Percentiles rank a stretch among this genome's conserved stretches.
phyloP scores from a whole-genome alignment of 352 stramenopile species.

The Lagenidium sp. region DNA sequence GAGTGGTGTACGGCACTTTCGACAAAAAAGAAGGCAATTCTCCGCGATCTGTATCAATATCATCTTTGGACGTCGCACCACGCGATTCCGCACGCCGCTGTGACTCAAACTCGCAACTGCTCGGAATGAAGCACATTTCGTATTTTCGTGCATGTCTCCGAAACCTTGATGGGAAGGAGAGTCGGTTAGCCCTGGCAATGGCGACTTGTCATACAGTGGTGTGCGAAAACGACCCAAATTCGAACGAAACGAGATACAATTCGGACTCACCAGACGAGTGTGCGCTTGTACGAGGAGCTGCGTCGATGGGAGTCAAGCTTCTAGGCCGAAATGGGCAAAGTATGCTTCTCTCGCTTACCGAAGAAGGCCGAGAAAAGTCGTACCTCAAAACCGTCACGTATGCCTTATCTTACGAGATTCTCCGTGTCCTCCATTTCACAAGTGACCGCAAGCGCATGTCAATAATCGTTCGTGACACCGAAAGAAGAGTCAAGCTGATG shows the following conservation, averaged over 20 bases:
- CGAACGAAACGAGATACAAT: conserved; percentile 63
- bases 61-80: conserved; percentile 16
- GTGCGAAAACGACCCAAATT: conserved; percentile 33
- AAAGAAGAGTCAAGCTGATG: conserved; percentile 44
- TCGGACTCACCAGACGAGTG: conserved; percentile 91
- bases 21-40: conserved; percentile 9
- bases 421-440: conserved; percentile 64
- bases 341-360: conserved; percentile 48
- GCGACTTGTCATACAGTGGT: conserved; percentile 85
- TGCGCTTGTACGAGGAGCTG: conserved; percentile 80
- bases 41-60: conserved; percentile 21
- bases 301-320: conserved; percentile 73
- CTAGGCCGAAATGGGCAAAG: conserved; percentile 40
- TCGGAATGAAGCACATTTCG: conserved; percentile 14
- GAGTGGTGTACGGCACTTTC: conserved; percentile 63
- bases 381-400: conserved; percentile 62
- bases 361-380: conserved; percentile 43
- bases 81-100: conserved; percentile 6
- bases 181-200: conserved; percentile 60
- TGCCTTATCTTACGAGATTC: conserved; percentile 53
- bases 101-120: conserved; percentile 7
- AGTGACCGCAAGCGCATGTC: conserved; percentile 82
- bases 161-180: conserved; percentile 43
- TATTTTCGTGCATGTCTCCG: conserved; percentile 37
- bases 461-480: conserved; percentile 55